Evolutionary conservation across 2,329 filamentous ascomycete genomes (phyloP).

Genomic region (Emmonsiellopsis sp.): DNA sequence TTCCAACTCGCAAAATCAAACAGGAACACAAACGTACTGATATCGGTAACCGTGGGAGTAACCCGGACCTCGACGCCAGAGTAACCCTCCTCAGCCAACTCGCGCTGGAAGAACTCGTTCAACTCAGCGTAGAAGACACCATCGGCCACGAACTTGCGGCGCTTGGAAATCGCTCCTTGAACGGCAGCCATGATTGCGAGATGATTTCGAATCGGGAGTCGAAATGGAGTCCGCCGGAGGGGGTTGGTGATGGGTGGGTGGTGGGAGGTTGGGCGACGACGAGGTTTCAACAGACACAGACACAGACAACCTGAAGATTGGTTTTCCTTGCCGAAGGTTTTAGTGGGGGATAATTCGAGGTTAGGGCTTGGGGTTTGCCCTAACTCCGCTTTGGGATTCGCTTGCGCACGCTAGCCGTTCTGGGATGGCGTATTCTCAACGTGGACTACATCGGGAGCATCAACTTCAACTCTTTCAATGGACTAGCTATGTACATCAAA

Average conservation of each 20-base stretch:
- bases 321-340: slow-evolving; percentile 13
- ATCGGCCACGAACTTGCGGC: slow-evolving; percentile 76
- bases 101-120: slow-evolving; percentile 99
- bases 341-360: slow-evolving; percentile 34
- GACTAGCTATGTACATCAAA: no score
- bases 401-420: slow-evolving; percentile 16
- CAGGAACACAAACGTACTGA: slow-evolving; percentile 50
- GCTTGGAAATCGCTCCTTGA: slow-evolving; percentile 45
- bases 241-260: slow-evolving; percentile 1
- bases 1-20: slow-evolving; percentile 10
- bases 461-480: background rate
- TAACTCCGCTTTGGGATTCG: slow-evolving; percentile 21
- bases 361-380: slow-evolving; percentile 31
- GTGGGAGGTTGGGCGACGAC: slow-evolving; percentile 3
- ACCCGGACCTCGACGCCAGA: slow-evolving; percentile 99
- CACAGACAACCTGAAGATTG: slow-evolving; percentile 4
- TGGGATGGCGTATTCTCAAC: background rate
- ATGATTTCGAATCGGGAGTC: slow-evolving; percentile 20
- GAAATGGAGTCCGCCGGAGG: slow-evolving; percentile 16
- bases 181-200: slow-evolving; percentile 41
- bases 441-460: background rate
- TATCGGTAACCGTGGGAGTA: slow-evolving; percentile 98
- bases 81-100: slow-evolving; percentile 99
- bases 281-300: background rate
- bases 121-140: slow-evolving; percentile 99